These are phyloP conservation scores for Kazachstania sp. DNA, from an alignment of 1,139 yeast genomes.

Conservation along the genomic window DNA sequence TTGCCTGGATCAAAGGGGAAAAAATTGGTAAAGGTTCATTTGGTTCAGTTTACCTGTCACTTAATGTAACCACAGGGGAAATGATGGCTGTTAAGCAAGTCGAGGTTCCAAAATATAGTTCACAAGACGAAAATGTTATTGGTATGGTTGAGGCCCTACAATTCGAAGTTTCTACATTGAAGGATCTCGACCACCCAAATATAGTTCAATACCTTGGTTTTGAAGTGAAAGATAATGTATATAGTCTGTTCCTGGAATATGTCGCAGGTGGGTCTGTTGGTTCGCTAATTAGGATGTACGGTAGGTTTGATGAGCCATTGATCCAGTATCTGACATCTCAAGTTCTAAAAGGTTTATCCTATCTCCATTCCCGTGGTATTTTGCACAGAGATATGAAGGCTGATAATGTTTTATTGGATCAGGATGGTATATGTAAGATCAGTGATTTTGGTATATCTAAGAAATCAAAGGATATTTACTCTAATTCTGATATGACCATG, in stretches of 20 bases:
- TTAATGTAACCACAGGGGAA: constrained; percentile 94
- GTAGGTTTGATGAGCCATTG: constrained; percentile 72
- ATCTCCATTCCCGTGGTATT: constrained; percentile 79
- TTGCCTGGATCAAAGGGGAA: constrained; percentile 98
- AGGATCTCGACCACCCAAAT: constrained; percentile 86
- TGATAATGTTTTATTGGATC: constrained; percentile 78
- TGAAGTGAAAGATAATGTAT: constrained; percentile 65
- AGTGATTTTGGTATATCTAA: constrained; percentile 97
- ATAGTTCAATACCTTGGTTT: constrained; percentile 94
- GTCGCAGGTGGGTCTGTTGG: constrained; percentile 98
- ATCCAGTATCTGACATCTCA: constrained; percentile 71
- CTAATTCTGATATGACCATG: constrained; percentile 94
- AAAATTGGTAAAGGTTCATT: constrained; percentile 94
- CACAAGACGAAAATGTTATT: constrained; percentile 39
- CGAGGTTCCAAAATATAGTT: constrained; percentile 46
- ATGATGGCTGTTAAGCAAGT: constrained; percentile 99
- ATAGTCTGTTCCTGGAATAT: constrained; percentile 84
- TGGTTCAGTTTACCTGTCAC: constrained; percentile 89
- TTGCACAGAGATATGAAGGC: constrained; percentile 94
- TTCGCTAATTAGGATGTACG: constrained; percentile 71
- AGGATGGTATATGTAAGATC: constrained; percentile 91
- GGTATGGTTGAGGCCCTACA: constrained; percentile 71
- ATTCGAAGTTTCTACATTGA: constrained; percentile 89
- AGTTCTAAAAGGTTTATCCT: constrained; percentile 73
- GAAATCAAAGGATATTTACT: constrained; percentile 75